These are phyloP conservation scores for Penicillium sp. DNA, from an alignment of 2,329 filamentous ascomycete genomes.

Conservation along the genomic window DNA sequence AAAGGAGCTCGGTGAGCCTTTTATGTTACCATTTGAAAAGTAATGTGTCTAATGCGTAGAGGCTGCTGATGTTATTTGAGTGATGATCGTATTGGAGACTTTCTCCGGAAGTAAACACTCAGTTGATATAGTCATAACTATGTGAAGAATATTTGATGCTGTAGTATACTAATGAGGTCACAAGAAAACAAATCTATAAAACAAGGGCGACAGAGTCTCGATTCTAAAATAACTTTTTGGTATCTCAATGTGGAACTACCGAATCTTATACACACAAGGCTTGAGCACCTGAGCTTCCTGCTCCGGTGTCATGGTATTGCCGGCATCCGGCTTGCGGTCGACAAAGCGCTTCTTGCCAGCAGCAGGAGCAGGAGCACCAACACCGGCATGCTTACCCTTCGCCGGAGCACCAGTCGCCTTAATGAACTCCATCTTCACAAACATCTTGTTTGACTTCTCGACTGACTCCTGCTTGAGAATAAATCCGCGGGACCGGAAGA, in stretches of 20 bases:
- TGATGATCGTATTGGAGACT: background rate
- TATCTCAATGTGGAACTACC: constrained; percentile 49
- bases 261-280: constrained; percentile 92
- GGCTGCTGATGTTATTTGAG: background rate
- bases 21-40: constrained; percentile 27
- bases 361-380: constrained; percentile 30
- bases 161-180: background rate
- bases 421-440: constrained; percentile 93
- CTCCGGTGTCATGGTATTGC: constrained; percentile 56
- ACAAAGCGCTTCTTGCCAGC: constrained; percentile 54
- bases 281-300: constrained; percentile 75
- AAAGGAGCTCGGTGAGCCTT: background rate
- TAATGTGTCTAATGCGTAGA: constrained; percentile 25
- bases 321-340: constrained; percentile 52
- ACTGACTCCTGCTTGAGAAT: constrained; percentile 71
- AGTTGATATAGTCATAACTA: background rate
- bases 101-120: background rate
- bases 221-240: background rate
- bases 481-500: constrained; percentile 78
- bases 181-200: background rate
- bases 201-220: background rate
- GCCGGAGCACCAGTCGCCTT: constrained; percentile 70
- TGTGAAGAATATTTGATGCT: background rate
- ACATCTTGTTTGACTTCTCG: constrained; percentile 94
- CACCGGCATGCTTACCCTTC: constrained; percentile 67